Conservation (phyloP, 805 yeast species). For the Monosporozyma yasuniensis region DNA sequence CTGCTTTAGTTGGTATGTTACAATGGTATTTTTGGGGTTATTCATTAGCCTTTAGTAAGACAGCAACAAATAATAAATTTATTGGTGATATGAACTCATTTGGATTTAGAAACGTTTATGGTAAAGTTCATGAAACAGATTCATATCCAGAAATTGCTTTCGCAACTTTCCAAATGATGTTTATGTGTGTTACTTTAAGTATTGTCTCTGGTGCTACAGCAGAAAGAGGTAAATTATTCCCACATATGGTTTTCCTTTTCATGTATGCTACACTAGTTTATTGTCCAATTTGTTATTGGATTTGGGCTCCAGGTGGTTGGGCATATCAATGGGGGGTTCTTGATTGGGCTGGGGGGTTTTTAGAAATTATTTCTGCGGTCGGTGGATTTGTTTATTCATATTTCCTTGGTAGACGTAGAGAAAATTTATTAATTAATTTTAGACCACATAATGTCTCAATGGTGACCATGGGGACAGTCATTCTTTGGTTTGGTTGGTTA, state of each 20-base stretch:
- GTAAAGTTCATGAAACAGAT: constrained; percentile 24
- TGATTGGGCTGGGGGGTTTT: constrained; percentile 97
- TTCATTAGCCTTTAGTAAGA: constrained; percentile 75
- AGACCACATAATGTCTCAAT: constrained; percentile 92
- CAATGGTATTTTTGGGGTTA: constrained; percentile 99
- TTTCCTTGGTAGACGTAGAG: constrained; percentile 74
- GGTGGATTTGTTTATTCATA: constrained; percentile 83
- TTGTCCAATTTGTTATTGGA: constrained; percentile 93
- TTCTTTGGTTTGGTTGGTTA: constrained; percentile 94
- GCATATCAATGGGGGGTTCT: constrained; percentile 84
- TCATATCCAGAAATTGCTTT: constrained; percentile 75
- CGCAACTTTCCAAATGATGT: constrained; percentile 85
- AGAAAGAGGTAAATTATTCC: constrained; percentile 84
- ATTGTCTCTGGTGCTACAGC: constrained; percentile 89
- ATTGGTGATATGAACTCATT: constrained; percentile 81
- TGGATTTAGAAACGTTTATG: constrained; percentile 67
- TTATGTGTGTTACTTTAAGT: constrained; percentile 83
- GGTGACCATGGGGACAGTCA: constrained; percentile 77
- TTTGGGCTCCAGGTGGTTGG: constrained; percentile 93
- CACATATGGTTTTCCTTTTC: constrained; percentile 73
- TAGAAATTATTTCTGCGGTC: constrained; percentile 85
- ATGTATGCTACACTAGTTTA: constrained; percentile 87
- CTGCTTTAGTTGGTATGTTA: constrained; percentile 63
- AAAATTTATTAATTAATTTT: constrained; percentile 65
- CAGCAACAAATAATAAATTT: constrained; percentile 64